A percentile compares a stretch with the other conserved stretches of the same genome.
phyloP scores from a whole-genome alignment of 202 grass and related monocot species.

The Musa balbisiana region DNA sequence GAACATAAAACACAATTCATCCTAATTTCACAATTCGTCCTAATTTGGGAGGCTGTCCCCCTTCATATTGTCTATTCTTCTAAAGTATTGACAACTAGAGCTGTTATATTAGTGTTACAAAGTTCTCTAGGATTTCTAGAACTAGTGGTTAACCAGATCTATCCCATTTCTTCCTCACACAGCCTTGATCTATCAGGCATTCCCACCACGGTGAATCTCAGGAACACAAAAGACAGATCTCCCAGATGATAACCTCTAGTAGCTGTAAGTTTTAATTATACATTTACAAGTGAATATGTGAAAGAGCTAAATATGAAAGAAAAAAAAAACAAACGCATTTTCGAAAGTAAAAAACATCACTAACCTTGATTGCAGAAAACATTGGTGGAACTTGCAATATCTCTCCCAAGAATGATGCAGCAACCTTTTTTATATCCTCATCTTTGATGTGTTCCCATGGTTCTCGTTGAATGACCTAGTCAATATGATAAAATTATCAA shows the following conservation, averaged over 20 bases:
- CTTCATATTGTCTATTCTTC: background rate
- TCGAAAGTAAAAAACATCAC: constrained; percentile 17
- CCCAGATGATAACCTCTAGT: background rate
- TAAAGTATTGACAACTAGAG: background rate
- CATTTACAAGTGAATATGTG: background rate
- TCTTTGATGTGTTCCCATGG: constrained; percentile 96
- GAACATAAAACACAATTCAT: background rate
- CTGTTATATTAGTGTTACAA: background rate
- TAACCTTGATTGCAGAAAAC: constrained; percentile 98
- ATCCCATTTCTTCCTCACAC: background rate
- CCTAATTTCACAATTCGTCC: background rate
- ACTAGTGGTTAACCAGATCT: background rate
- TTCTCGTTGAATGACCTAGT: constrained; percentile 84
- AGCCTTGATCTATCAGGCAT: background rate
- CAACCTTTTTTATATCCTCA: constrained; percentile 69
- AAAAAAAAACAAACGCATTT: background rate
- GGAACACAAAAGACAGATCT: background rate
- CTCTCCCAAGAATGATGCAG: constrained; percentile 71
- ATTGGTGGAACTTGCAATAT: constrained; percentile 98
- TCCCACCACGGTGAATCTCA: background rate
- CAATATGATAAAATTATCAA: constrained; percentile 24
- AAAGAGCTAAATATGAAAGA: constrained; percentile 1
- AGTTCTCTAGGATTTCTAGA: background rate
- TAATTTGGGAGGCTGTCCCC: background rate
- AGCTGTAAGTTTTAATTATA: background rate